Conservation (phyloP, 2,329 filamentous ascomycete genomes). For the Talaromyces sp. region DNA sequence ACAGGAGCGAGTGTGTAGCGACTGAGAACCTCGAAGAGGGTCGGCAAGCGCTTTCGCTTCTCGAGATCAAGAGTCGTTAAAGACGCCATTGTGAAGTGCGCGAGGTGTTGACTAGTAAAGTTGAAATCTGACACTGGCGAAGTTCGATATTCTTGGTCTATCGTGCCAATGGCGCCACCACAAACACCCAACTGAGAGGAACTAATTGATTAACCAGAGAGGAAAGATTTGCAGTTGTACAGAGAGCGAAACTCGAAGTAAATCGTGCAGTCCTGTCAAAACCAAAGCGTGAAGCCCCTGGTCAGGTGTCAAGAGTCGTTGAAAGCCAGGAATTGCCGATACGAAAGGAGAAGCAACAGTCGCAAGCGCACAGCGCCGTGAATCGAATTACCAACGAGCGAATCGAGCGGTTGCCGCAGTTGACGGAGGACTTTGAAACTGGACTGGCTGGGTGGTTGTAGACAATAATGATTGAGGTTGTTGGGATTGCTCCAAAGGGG, state of each 20-base stretch:
- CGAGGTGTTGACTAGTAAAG: background rate
- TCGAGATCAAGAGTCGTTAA: constrained; percentile 19
- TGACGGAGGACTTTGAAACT: background rate
- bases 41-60: constrained; percentile 79
- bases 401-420: background rate
- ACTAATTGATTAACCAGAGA: background rate
- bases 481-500: constrained; percentile 13
- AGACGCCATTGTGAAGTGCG: constrained; percentile 13
- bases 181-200: background rate
- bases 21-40: constrained; percentile 92
- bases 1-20: constrained; percentile 92
- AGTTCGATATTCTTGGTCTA: background rate
- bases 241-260: background rate
- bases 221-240: background rate
- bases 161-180: background rate
- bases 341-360: background rate
- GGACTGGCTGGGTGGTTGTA: background rate
- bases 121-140: background rate
- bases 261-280: background rate
- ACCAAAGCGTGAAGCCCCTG: background rate
- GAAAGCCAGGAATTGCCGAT: background rate
- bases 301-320: background rate
- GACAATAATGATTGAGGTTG: constrained; percentile 6
- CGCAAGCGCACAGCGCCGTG: constrained; percentile 14
- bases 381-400: constrained; percentile 6